These are phyloP conservation scores for Carex kokanica DNA, from an alignment of 176 grass and related monocot genomes.

Conservation along the genomic window DNA sequence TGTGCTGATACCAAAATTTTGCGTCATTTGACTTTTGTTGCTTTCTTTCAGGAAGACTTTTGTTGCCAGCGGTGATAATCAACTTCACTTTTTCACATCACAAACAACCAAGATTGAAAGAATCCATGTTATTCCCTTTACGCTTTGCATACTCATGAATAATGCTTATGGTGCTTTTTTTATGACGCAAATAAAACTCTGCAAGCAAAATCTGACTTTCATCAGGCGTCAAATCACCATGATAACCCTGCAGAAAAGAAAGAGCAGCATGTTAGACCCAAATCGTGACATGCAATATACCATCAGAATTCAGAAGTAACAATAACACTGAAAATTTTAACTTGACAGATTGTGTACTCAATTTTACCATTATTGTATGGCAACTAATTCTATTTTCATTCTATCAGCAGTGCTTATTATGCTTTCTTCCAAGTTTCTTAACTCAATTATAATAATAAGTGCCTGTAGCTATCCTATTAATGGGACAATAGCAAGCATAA, in stretches of 20 bases:
- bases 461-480: neutral
- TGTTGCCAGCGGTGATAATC: neutral
- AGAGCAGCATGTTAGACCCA: constrained; percentile 16
- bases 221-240: constrained; percentile 71
- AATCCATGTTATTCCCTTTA: constrained; percentile 32
- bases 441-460: neutral
- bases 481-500: neutral
- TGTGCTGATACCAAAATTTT: neutral
- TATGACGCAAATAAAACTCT: constrained; percentile 89
- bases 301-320: neutral
- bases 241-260: constrained; percentile 53
- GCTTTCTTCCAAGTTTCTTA: neutral
- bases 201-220: constrained; percentile 90
- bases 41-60: neutral
- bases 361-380: neutral
- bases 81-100: neutral
- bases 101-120: neutral
- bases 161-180: constrained; percentile 55
- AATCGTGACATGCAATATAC: neutral
- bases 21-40: neutral
- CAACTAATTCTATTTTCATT: neutral
- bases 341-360: neutral
- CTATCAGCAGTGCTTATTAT: neutral
- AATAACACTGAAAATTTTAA: neutral
- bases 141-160: constrained; percentile 83